Evolutionary conservation across 78 protist genomes (phyloP), one percentile per base, ranked within the genome.

Genomic region (Anaeramoeba ignava): DNA sequence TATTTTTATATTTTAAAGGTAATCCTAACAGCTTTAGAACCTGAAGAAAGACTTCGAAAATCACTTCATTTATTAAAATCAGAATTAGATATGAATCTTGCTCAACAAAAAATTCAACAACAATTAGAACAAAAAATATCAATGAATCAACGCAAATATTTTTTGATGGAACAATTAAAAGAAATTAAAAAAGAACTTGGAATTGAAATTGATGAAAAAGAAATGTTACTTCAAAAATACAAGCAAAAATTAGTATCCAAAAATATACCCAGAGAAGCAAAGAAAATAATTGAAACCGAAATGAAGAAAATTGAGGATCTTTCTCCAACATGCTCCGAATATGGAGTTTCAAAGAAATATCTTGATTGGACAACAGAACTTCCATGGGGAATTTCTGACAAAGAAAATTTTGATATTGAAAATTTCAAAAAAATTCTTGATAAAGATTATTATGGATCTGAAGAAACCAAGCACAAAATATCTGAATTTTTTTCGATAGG

Each of bases 381-480:
- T 8, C 97, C 97, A 34, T 94, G 94, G 95, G 92, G 94, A n/a
- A 2, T 85, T 36, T 81, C 17, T 68, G 17, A 54, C 8, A 54
- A 54, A 17, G 73, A 54, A 54, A 54, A 54, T 17, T 17, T 54
- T 8, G 73, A 54, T 17, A 54, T 54, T 27, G 8, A 8, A 17
- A 8, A 27, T 54, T 8, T 17, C 36, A 54, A 54, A 31, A 40
- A n/a, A 1, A 31, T 89, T 31, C 80, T 89, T 1, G 90, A 90
- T 41, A 41, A 83, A 54, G 96, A 95, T 36, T 95, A 93, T 85
- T 92, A 92, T 82, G 98, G 96, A 1, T 33, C 93, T 73, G 41
- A 93, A 34, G 96, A 96, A 33, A 85, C 94, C 81, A 96, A 96
- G 87, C 95, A 95, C 34, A 89, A 94, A 38, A 94, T 96, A 68